Base-by-base conservation (phyloP, 2,329 filamentous ascomycete genomes). In the Cladosporium austrohemisphaericum region DNA sequence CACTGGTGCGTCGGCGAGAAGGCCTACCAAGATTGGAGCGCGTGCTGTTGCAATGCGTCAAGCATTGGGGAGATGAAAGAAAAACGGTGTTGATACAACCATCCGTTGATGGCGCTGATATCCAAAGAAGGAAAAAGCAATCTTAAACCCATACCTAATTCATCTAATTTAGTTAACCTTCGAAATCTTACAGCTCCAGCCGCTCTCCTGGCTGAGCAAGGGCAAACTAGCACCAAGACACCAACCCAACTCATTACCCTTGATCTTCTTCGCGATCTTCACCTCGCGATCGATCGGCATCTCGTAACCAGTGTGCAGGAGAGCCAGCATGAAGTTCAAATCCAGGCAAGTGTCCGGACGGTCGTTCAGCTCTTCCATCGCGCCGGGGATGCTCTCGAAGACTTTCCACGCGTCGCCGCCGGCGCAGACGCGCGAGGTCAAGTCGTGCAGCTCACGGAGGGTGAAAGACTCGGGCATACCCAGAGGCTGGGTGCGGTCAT, bases 401-500 rank as follows among this genome's bases (percentile, higher is more conserved):
- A 88, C 77, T 57, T 85, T 84, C 93, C 93, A 98, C 26, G 78
- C 76, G 66, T 86, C 80, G 25, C 91, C 91, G 23, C 93, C 93
- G 51, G 81, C 80, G 69, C 93, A 98, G 9, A 98, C 94, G 32
- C 85, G 85, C 56, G 83, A 77, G 0, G 93, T 83, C 14, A 97
- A 80, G 53, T 94, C 87, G 63, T 91, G 85, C 63, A 98, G 79
- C 74, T 98, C 93, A 41, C 84, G 81, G 26, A 98, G 75, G 1
- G 91, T 96, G 71, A 97, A 98, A 5, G 87, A 91, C 58, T 95
- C 90, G n/a, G 94, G 93, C 90, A 98, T 97, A 58, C 94, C 94
- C 9, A 98, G 81, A 4, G 90, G 88, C 68, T 88, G 81, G 19
- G 88, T 94, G 62, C 94, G 91, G 75, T 98, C 93, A 73, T 86